Evolutionary conservation across 306 rosid genomes (phyloP), one percentile per base, ranked within the genome.

Genomic region (Dalbergia cochinchinensis): DNA sequence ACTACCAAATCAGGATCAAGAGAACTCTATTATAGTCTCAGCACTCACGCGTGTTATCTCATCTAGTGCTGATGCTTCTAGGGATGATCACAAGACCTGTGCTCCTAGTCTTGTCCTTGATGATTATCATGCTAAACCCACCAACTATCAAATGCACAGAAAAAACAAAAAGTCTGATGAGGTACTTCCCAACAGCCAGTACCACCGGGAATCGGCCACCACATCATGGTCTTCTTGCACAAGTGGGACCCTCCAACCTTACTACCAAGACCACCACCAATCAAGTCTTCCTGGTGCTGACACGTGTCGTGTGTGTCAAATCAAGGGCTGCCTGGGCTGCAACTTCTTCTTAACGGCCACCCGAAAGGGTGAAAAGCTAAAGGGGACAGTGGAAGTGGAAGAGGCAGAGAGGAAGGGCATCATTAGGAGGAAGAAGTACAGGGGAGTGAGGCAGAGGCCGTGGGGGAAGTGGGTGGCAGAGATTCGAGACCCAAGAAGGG

Each of bases 401-500:
- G 47, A 42, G 47, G 11, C 47, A 8, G 11, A 8, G 3, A 42
- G 3, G 3, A 42, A 7, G 2, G 47, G 47, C 9, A 42, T 42
- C 2, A 42, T 7, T 18, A 31, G 1, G n/a, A 26, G 6, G 57
- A 48, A 9, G 67, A 65, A 65, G 42, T 84, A 83, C 85, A 82
- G 89, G 63, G 95, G 95, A 51, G 95, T 89, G 74, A 74, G 92
- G 61, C 89, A 82, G 81, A 87, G 91, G 80, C 90, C 90, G 1
- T 83, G 91, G 91, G 92, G 95, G 14, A 91, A 88, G 48, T 91
- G 92, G 92, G 92, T 88, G 8, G 90, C 90, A 0, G 95, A 89
- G 85, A 91, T 87, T 20, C 57, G 90, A 19, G 91, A 89, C 69
- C 95, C 93, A 0, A 20, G 44, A 11, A 51, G 77, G 4, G 87